Evolutionary conservation across 2,329 filamentous ascomycete species (phyloP).

Genomic region (Helotiales sp.): DNA sequence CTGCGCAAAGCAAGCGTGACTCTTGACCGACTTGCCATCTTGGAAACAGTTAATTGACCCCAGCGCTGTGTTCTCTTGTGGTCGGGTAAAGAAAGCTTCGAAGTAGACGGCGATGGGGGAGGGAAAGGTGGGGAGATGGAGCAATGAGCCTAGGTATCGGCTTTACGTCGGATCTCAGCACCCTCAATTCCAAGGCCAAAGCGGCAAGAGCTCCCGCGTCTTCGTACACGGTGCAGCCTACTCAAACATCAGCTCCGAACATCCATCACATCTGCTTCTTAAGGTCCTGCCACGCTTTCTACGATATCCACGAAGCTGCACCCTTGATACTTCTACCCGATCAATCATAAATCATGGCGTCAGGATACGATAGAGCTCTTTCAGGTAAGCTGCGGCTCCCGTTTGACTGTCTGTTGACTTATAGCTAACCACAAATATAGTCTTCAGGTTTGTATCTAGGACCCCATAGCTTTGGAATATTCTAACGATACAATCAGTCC

Average conservation of each 20-base stretch:
- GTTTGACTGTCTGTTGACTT: conserved; percentile 50
- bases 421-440: conserved; percentile 54
- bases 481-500: conserved; percentile 70
- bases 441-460: conserved; percentile 73
- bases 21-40: conserved; percentile 39
- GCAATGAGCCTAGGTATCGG: not conserved
- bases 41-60: conserved; percentile 1
- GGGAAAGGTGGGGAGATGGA: conserved; percentile 3
- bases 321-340: conserved; percentile 1
- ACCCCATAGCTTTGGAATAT: conserved; percentile 15
- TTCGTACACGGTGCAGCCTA: conserved; percentile 40
- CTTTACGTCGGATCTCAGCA: conserved; percentile 15
- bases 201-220: conserved; percentile 20
- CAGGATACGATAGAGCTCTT: conserved; percentile 98
- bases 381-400: conserved; percentile 72
- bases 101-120: not conserved
- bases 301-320: conserved; percentile 25
- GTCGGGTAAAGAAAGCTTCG: not conserved
- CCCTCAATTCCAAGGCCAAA: conserved; percentile 2
- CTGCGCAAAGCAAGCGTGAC: conserved; percentile 36
- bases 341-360: conserved; percentile 69
- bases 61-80: not conserved
- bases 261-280: conserved; percentile 24
- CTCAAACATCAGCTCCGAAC: conserved; percentile 25
- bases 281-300: conserved; percentile 21